phyloP scores from a whole-genome alignment of 2,329 filamentous ascomycete genomes.

The Talaromyces sp. region DNA sequence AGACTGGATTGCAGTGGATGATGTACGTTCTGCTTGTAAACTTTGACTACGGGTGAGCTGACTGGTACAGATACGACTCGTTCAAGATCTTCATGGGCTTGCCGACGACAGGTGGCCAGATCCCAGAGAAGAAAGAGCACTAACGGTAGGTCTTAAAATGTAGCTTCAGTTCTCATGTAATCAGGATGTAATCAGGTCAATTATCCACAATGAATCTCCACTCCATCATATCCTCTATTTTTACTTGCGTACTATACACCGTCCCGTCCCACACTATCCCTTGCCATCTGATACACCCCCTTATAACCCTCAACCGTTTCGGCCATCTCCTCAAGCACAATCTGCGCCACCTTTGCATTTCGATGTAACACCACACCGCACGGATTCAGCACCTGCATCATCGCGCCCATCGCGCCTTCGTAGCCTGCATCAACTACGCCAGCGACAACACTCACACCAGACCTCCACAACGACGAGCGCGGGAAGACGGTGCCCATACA shows the following conservation, averaged over 20 bases:
- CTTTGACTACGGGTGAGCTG: slow-evolving; percentile 18
- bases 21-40: slow-evolving; percentile 58
- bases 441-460: slow-evolving; percentile 35
- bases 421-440: slow-evolving; percentile 46
- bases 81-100: slow-evolving; percentile 90
- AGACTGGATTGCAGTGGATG: slow-evolving; percentile 86
- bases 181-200: neutral
- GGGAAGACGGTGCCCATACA: slow-evolving; percentile 40
- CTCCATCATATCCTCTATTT: neutral
- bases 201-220: neutral
- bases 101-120: slow-evolving; percentile 68
- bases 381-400: slow-evolving; percentile 38
- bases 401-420: slow-evolving; percentile 38
- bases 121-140: slow-evolving; percentile 45
- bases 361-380: slow-evolving; percentile 32
- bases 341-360: slow-evolving; percentile 39
- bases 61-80: slow-evolving; percentile 56
- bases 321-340: slow-evolving; percentile 39
- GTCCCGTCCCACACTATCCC: slow-evolving; percentile 21
- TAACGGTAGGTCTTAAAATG: slow-evolving; percentile 10
- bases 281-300: slow-evolving; percentile 36
- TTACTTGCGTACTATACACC: slow-evolving; percentile 1
- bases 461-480: slow-evolving; percentile 41
- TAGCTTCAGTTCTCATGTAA: neutral
- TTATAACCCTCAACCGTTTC: slow-evolving; percentile 35